phyloP scores from a whole-genome alignment of 495 filamentous ascomycete species.

The Opeltia flavorubescens region DNA sequence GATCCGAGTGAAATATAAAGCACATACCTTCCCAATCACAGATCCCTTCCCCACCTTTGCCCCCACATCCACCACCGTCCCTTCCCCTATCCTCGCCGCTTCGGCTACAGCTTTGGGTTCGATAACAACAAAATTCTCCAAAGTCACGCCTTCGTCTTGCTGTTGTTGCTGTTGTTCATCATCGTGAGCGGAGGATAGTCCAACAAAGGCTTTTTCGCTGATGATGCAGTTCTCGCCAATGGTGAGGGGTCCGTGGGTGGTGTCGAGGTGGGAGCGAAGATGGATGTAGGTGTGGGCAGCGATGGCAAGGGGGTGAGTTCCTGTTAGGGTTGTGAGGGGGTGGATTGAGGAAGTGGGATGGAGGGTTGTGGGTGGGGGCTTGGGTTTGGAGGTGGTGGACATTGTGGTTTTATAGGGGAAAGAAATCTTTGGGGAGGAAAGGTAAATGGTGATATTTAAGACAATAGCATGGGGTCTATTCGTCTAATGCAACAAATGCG shows the following conservation, averaged over 20 bases:
- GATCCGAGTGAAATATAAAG: not conserved
- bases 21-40: constrained; percentile 47
- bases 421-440: not conserved
- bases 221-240: constrained; percentile 30
- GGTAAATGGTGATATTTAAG: constrained; percentile 2
- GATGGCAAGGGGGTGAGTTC: constrained; percentile 47
- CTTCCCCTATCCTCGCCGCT: constrained; percentile 46
- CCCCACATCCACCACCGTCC: constrained; percentile 46
- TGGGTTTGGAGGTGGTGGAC: constrained; percentile 5
- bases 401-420: constrained; percentile 8
- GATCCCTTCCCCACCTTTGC: constrained; percentile 44
- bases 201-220: constrained; percentile 46
- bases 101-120: constrained; percentile 27
- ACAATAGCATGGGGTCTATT: not conserved
- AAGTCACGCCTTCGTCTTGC: constrained; percentile 44
- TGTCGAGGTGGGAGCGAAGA: constrained; percentile 43
- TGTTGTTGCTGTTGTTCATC: not conserved
- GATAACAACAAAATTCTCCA: constrained; percentile 47
- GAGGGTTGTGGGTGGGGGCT: not conserved
- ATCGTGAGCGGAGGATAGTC: constrained; percentile 33
- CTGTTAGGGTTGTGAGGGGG: constrained; percentile 15
- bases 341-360: constrained; percentile 5
- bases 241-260: constrained; percentile 48
- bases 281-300: constrained; percentile 46
- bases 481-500: too few relatives aligned